Base-by-base conservation (phyloP, 176 grass and related monocot genomes). In the Carex littledalei region DNA sequence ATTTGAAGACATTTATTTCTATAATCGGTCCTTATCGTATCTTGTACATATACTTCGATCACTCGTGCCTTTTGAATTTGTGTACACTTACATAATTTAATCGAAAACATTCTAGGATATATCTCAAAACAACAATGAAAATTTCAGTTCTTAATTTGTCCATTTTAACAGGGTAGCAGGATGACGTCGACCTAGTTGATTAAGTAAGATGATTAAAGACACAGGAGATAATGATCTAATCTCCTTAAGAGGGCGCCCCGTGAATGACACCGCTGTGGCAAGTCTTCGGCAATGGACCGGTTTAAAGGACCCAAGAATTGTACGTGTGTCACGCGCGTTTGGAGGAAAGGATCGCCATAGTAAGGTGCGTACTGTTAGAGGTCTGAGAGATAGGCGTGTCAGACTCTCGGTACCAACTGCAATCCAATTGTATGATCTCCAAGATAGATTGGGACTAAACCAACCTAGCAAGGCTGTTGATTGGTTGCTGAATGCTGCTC, bases 401-500 rank as follows among this genome's bases (percentile, higher is more conserved):
- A 89, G 96, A 68, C 91, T 98, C 21, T 98, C 96, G 5, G 96
- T 95, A 57, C 96, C 76, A 0, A 98, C 96, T 45, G 96, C 96
- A 14, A 95, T 98, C 81, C 96, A 98, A 86, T 88, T 98, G 75
- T 98, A 98, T 84, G 96, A 98, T 87, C 96, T 98, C 20, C 96
- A 98, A 88, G 96, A 98, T 21, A 88, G 87, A 82, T 89, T 98
- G 34, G 93, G 95, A 10, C 85, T 98, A 3, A 95, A 87, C 89
- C 95, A 98, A 88, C 95, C 95, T 6, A 98, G 95, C 89, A 98
- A 98, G 67, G 95, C 89, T n/a, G 95, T 98, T 22, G 95, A 98
- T 86, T 98, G 95, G 95, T 90, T 98, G 8, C 53, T 98, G 17
- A 89, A 90, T 78, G 91, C 89, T 8, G 93, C 96, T 22, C 93